Base-by-base conservation (phyloP, 2,329 filamentous ascomycete species). In the Parafenestella ontariensis region DNA sequence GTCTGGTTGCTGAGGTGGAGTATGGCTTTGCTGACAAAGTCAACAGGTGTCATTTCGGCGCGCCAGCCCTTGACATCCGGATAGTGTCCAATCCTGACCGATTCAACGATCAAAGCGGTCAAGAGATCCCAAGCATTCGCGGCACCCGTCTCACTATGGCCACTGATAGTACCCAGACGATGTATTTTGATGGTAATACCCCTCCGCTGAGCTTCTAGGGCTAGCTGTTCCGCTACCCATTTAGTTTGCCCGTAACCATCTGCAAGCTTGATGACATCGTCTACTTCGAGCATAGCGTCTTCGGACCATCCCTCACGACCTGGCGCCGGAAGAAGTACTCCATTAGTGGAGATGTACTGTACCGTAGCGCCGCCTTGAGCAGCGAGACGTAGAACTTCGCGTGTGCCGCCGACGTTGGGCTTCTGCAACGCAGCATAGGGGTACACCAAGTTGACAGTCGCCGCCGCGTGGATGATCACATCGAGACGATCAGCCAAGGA, bases 41-140 rank as follows among this genome's bases (percentile, higher is more conserved):
- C 90, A 13, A 92, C 90, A 0, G 90, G 90, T 0, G 90, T 92
- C 90, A 93, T 93, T 76, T 94, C 90, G 1, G 89, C 85, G 45
- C 87, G 85, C 90, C 90, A 94, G 37, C 87, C 87, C 45, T 88
- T 82, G 3, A 92, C 86, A 48, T 90, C 82, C 0, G 90, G 90
- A 1, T 85, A 85, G 61, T 85, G 84, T 5, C 89, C 89, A 3
- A 93, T 81, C 47, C 89, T 86, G 33, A 93, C 81, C 0, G 90
- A 92, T 70, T 93, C 90, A 1, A 92, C 88, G 23, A 93, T 82
- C 51, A 94, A 73, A 0, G 90, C 90, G 47, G 88, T 91, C 41
- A 94, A 78, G 18, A 94, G 77, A 81, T 94, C 90, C 78, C 87
- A 93, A 0, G 89, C 86, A 65, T 94, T 94, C 0, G 89, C 88